Evolutionary conservation across 2,329 filamentous ascomycete genomes (phyloP).

Genomic region (Diplodia sapinea): DNA sequence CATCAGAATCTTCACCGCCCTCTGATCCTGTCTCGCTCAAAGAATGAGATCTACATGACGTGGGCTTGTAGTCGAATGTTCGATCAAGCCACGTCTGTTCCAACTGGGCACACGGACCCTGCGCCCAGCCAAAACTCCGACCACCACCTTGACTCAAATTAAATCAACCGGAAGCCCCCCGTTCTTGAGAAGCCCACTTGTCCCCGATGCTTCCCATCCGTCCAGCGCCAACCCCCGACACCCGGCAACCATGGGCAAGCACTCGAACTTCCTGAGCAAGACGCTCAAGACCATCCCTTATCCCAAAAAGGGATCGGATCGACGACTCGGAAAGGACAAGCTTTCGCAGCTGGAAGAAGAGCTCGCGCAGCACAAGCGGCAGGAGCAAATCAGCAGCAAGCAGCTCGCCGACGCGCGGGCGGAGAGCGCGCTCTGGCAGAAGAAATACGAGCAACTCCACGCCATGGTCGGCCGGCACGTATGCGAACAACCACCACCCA

Average conservation of each 20-base stretch:
- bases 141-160: neutral
- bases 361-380: neutral
- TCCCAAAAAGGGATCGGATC: neutral
- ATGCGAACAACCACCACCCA: neutral
- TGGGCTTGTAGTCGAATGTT: slow-evolving; percentile 10
- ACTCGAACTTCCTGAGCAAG: slow-evolving; percentile 3
- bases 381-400: neutral
- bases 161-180: neutral
- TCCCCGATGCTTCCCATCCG: neutral
- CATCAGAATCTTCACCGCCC: neutral
- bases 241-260: slow-evolving; percentile 5
- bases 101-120: neutral
- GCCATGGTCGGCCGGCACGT: neutral
- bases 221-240: neutral
- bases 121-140: neutral
- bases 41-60: slow-evolving; percentile 12
- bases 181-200: neutral
- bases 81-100: slow-evolving; percentile 12
- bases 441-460: neutral
- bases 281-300: slow-evolving; percentile 3
- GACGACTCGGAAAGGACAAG: neutral
- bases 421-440: neutral
- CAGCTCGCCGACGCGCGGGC: neutral
- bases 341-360: neutral
- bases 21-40: neutral